phyloP scores from a whole-genome alignment of 2,329 filamentous ascomycete species.

The Scedosporium apiospermum region DNA sequence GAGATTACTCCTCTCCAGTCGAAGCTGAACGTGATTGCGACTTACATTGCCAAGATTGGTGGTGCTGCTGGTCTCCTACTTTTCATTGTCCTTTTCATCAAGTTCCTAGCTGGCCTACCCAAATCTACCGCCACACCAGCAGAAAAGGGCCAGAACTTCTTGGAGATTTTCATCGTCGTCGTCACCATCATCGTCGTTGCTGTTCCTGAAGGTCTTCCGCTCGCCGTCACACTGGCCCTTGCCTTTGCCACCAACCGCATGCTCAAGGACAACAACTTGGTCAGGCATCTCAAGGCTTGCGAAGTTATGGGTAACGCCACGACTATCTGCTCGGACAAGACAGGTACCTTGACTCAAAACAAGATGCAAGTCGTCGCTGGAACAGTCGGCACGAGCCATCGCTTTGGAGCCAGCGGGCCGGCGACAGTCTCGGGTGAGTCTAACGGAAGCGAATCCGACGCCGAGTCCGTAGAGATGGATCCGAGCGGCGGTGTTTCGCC shows the following conservation, averaged over 20 bases:
- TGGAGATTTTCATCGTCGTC: conserved; percentile 68
- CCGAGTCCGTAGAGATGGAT: conserved; percentile 13
- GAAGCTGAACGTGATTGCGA: conserved; percentile 65
- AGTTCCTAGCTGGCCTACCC: conserved; percentile 64
- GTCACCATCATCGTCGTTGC: conserved; percentile 74
- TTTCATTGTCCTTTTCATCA: conserved; percentile 78
- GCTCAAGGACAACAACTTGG: conserved; percentile 69
- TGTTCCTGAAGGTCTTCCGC: conserved; percentile 66
- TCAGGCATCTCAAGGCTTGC: conserved; percentile 66
- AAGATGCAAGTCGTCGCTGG: conserved; percentile 59
- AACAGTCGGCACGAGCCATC: conserved; percentile 44
- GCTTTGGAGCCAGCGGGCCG: conserved; percentile 37
- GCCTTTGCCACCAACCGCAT: conserved; percentile 71
- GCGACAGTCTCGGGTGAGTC: conserved; percentile 14
- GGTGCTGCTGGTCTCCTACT: conserved; percentile 69
- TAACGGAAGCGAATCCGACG: conserved; percentile 14
- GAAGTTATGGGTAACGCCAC: conserved; percentile 77
- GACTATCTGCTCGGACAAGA: conserved; percentile 61
- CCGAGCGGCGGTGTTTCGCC: conserved; percentile 28
- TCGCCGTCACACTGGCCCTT: conserved; percentile 68
- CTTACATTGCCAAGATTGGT: conserved; percentile 69
- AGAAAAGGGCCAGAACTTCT: conserved; percentile 67
- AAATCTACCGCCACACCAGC: conserved; percentile 46
- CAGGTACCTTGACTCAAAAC: conserved; percentile 57
- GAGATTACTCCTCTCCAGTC: conserved; percentile 69